Evolutionary conservation across 2,329 filamentous ascomycete genomes (phyloP), one percentile per base, ranked within the genome.

Genomic region (Cryphonectria radicalis): DNA sequence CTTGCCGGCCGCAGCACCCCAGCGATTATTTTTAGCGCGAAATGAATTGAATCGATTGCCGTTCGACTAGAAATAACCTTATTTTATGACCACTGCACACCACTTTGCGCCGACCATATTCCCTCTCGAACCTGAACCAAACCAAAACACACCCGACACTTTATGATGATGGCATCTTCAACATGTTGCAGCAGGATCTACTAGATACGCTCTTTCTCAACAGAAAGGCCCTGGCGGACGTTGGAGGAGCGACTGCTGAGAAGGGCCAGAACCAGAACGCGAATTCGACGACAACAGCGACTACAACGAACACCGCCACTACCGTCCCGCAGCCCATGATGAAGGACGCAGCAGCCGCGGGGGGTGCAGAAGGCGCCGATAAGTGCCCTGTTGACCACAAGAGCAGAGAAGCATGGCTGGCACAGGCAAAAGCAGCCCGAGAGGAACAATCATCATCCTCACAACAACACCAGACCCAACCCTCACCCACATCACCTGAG

Each of bases 301-400:
- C 32, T 3, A 53, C 57, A 32, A 62, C 53, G 2, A 28, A 42
- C n/a, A 64, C 66, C 17, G 28, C 40, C 3, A 46, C 35, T 4
- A 25, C 22, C 32, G 6, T 8, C 6, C 28, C 37, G 43, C 35
- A 25, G 40, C 37, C 62, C 59, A 40, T 50, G 28, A 71, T 66
- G 66, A 67, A 63, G 55, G 65, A 63, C 17, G 63, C 64, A 19
- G 40, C 14, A 13, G 37, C 40, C 40, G 28, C 14, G 11, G 35
- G 42, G 6, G 42, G 46, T 2, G 22, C 59, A 46, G 63, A 67
- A 37, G 76, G 74, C 25, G 78, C 79, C 63, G 79, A 78, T 74
- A 86, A 85, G 71, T 98, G 96, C 78, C 96, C 96, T 6, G 94
- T 98, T 77, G 95, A 98, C 82, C 92, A 95, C 83, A 93, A 93